phyloP scores from a whole-genome alignment of 2,329 filamentous ascomycete genomes.

The Scedosporium apiospermum region DNA sequence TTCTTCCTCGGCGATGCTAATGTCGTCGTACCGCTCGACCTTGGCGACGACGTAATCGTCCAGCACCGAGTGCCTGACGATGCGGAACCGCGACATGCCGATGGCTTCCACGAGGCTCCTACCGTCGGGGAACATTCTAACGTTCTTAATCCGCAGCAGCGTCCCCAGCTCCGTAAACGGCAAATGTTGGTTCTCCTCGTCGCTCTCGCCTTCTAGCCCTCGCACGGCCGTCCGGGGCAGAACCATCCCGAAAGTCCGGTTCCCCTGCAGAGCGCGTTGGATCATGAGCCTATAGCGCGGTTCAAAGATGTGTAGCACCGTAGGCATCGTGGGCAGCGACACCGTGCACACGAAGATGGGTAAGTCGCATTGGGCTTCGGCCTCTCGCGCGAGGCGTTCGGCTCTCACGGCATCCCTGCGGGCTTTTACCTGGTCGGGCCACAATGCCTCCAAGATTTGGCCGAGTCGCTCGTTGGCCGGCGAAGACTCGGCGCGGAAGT shows the following conservation, averaged over 20 bases:
- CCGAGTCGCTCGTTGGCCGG: slow-evolving; percentile 55
- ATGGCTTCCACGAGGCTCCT: slow-evolving; percentile 72
- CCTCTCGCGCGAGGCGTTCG: slow-evolving; percentile 46
- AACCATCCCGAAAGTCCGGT: slow-evolving; percentile 78
- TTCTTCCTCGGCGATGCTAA: slow-evolving; percentile 75
- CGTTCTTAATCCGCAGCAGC: slow-evolving; percentile 63
- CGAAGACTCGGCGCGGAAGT: slow-evolving; percentile 28
- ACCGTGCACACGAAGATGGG: slow-evolving; percentile 76
- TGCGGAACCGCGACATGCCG: slow-evolving; percentile 67
- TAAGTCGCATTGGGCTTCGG: slow-evolving; percentile 42
- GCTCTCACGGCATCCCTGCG: slow-evolving; percentile 44
- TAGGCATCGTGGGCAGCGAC: slow-evolving; percentile 73
- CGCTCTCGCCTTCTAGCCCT: slow-evolving; percentile 21
- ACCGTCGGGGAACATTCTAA: slow-evolving; percentile 67
- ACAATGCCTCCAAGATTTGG: slow-evolving; percentile 57
- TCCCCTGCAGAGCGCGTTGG: slow-evolving; percentile 61
- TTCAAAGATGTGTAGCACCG: slow-evolving; percentile 86
- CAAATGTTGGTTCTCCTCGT: slow-evolving; percentile 12
- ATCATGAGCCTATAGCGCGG: slow-evolving; percentile 90
- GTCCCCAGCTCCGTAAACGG: slow-evolving; percentile 68
- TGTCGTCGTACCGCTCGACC: slow-evolving; percentile 69
- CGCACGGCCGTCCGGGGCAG: slow-evolving; percentile 46
- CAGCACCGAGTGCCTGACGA: slow-evolving; percentile 51
- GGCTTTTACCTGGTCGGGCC: slow-evolving; percentile 52
- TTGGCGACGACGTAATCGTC: slow-evolving; percentile 75